These are phyloP conservation scores for Pythium apleroticum DNA, from an alignment of 352 stramenopile genomes.

Conservation along the genomic window DNA sequence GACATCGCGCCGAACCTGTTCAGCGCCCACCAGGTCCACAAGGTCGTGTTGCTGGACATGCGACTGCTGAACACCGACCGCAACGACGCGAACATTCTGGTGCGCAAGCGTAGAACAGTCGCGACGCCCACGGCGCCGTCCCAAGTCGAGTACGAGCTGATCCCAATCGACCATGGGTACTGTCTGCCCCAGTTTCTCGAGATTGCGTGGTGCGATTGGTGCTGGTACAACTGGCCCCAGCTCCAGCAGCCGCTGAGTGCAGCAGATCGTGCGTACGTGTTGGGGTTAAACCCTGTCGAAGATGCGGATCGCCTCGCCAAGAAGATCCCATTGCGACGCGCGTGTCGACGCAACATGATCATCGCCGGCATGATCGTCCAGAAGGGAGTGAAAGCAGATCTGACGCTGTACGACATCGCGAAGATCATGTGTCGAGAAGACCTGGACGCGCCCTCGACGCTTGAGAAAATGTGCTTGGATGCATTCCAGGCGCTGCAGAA, in stretches of 20 bases:
- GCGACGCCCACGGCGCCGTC: slow-evolving; percentile 21
- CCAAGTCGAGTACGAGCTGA: slow-evolving; percentile 88
- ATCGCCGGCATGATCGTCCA: slow-evolving; percentile 79
- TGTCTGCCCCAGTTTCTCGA: slow-evolving; percentile 95
- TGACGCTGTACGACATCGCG: slow-evolving; percentile 74
- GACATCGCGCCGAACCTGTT: slow-evolving; percentile 92
- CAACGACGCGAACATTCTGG: slow-evolving; percentile 97
- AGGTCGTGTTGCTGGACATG: slow-evolving; percentile 99
- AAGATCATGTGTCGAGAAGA: slow-evolving; percentile 86
- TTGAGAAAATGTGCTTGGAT: slow-evolving; percentile 70
- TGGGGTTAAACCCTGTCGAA: slow-evolving; percentile 53
- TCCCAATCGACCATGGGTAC: slow-evolving; percentile 99
- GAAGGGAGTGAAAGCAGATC: slow-evolving; percentile 62
- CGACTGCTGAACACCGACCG: slow-evolving; percentile 97
- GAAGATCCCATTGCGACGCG: slow-evolving; percentile 71
- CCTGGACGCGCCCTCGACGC: slow-evolving; percentile 60
- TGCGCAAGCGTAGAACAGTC: slow-evolving; percentile 71
- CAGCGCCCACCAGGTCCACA: slow-evolving; percentile 94
- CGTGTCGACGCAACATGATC: slow-evolving; percentile 79
- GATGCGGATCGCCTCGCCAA: slow-evolving; percentile 57
- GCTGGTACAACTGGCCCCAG: slow-evolving; percentile 98
- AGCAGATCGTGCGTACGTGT: slow-evolving; percentile 60
- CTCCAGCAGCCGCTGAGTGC: slow-evolving; percentile 65
- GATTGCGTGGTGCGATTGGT: slow-evolving; percentile 98
- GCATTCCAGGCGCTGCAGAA: slow-evolving; percentile 62